Conservation (phyloP, 441 rosid genomes). For the Gossypium davidsonii region DNA sequence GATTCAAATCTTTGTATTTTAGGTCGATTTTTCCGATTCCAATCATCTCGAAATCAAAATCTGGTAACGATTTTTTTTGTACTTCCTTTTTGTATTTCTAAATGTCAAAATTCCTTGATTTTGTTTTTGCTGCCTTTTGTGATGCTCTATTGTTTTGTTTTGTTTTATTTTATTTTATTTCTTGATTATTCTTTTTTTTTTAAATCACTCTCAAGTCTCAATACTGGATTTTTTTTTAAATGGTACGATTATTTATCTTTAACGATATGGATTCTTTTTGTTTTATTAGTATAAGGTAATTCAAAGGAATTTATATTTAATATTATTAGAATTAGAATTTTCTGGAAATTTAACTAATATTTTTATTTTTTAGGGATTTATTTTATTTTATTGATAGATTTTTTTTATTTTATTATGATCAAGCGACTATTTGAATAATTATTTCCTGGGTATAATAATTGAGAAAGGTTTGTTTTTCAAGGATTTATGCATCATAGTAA, state of each 20-base stretch:
- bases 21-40: background rate
- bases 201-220: background rate
- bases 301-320: background rate
- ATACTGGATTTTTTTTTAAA: background rate
- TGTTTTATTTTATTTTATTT: background rate
- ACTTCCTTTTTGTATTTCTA: background rate
- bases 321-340: background rate
- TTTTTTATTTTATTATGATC: background rate
- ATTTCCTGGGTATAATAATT: background rate
- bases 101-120: background rate
- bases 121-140: background rate
- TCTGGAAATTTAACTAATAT: background rate
- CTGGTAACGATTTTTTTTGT: background rate
- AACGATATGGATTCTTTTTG: background rate
- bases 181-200: background rate
- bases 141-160: background rate
- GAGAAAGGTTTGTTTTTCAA: background rate
- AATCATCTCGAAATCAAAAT: background rate
- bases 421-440: background rate
- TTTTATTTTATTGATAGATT: background rate
- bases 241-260: background rate
- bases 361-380: background rate
- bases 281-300: background rate
- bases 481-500: background rate
- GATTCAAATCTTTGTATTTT: background rate